These are phyloP conservation scores for Helenozyma rhizophorensis DNA, from an alignment of 805 yeast species.

Conservation along the genomic window DNA sequence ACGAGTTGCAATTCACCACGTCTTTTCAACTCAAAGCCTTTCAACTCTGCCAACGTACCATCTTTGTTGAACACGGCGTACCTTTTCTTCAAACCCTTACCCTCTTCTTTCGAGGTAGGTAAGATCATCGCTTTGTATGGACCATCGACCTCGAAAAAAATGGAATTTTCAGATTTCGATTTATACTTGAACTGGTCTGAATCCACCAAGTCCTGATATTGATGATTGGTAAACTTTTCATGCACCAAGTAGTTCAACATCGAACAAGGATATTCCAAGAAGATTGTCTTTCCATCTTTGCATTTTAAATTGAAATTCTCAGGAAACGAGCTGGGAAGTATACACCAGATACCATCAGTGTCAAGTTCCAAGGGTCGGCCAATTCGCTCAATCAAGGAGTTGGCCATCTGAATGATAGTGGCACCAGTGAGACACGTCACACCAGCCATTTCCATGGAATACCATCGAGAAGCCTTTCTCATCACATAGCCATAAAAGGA, in stretches of 20 bases:
- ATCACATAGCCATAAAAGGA: conserved; percentile 97
- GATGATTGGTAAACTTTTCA: conserved; percentile 86
- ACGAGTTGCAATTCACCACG: conserved; percentile 93
- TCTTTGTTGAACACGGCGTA: conserved; percentile 96
- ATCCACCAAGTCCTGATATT: conserved; percentile 83
- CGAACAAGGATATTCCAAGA: conserved; percentile 88
- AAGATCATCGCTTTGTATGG: conserved; percentile 96
- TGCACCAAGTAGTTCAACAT: conserved; percentile 95
- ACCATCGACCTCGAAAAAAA: conserved; percentile 97
- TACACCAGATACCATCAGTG: conserved; percentile 99
- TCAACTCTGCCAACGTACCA: conserved; percentile 89
- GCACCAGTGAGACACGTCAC: conserved; percentile 98
- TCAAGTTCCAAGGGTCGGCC: conserved; percentile 96
- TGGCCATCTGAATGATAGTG: conserved; percentile 95
- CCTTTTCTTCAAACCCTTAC: conserved; percentile 91
- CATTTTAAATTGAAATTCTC: conserved; percentile 73
- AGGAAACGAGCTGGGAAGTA: conserved; percentile 88
- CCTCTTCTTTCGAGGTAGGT: conserved; percentile 97
- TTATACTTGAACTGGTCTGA: conserved; percentile 64
- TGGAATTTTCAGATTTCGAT: conserved; percentile 83
- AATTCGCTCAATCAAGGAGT: conserved; percentile 81
- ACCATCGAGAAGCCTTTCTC: conserved; percentile 99
- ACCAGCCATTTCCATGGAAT: conserved; percentile 99
- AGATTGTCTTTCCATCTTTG: conserved; percentile 72
- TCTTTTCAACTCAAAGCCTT: conserved; percentile 94